A percentile compares a stretch with the other conserved stretches of the same genome.
These are phyloP conservation scores for Naganishia onofrii DNA, from an alignment of 768 basidiomycete genomes.

Conservation along the genomic window DNA sequence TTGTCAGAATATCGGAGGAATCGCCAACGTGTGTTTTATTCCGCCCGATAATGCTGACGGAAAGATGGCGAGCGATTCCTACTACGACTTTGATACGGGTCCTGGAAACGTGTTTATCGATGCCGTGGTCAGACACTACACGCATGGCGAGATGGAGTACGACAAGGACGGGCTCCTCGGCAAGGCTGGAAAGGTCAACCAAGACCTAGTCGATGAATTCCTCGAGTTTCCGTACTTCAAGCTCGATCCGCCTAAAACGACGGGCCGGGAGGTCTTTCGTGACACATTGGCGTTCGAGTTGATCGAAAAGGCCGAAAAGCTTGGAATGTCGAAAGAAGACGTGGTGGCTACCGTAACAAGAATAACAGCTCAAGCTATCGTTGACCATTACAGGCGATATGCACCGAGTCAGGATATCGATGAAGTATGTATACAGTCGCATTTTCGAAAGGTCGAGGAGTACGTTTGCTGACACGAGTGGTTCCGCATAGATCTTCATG, in stretches of 20 bases:
- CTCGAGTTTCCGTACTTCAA: conserved; percentile 34
- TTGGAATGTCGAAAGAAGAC: conserved; percentile 33
- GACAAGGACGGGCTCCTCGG: conserved; percentile 39
- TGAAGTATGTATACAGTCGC: conserved; percentile 25
- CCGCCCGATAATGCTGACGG: conserved; percentile 32
- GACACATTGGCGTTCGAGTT: conserved; percentile 37
- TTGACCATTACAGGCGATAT: conserved; percentile 41
- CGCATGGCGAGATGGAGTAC: conserved; percentile 36
- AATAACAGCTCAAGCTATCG: conserved; percentile 39
- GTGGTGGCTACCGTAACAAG: conserved; percentile 40
- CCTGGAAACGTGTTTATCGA: conserved; percentile 44
- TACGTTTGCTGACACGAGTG: neutral
- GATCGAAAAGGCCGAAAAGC: conserved; percentile 30
- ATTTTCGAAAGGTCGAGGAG: neutral
- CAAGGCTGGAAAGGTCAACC: conserved; percentile 36
- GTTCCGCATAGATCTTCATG: conserved; percentile 36
- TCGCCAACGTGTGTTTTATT: conserved; percentile 41
- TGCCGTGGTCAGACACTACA: conserved; percentile 37
- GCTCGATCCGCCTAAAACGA: conserved; percentile 38
- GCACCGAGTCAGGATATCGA: conserved; percentile 39
- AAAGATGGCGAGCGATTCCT: conserved; percentile 25
- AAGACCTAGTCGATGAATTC: conserved; percentile 38
- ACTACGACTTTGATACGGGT: conserved; percentile 40
- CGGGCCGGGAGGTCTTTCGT: conserved; percentile 36
- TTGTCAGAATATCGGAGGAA: conserved; percentile 41